Conservation (phyloP, 495 filamentous ascomycete species). For the Trichoderma erinaceum region DNA sequence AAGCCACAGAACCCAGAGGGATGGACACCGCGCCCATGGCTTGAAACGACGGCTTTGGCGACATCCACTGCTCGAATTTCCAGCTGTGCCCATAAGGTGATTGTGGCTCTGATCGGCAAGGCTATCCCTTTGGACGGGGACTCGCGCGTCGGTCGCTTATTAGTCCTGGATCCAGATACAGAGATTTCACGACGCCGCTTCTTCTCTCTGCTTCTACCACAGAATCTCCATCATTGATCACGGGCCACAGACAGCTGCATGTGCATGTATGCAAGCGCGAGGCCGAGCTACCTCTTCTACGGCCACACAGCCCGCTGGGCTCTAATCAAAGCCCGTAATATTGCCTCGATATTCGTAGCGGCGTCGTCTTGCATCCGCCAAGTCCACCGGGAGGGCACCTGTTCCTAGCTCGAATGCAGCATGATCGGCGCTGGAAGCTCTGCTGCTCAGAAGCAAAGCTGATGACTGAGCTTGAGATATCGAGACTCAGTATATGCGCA, state of each 20-base stretch:
- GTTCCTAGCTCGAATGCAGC: neutral
- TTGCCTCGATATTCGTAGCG: neutral
- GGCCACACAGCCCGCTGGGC: neutral
- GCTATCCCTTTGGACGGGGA: neutral
- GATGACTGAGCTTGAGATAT: neutral
- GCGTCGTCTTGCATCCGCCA: neutral
- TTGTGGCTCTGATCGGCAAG: slow-evolving; percentile 12
- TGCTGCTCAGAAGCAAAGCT: neutral
- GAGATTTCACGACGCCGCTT: neutral
- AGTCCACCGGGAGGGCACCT: too few species aligned
- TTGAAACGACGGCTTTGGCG: neutral
- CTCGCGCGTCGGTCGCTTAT: neutral
- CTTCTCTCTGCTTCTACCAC: neutral
- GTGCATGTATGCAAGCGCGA: slow-evolving; percentile 1
- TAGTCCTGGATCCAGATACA: neutral
- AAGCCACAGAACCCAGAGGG: neutral
- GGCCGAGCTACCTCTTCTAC: neutral
- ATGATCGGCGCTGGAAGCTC: neutral
- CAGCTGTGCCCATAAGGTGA: neutral
- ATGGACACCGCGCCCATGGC: neutral
- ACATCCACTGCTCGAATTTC: neutral
- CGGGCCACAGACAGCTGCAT: neutral
- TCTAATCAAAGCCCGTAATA: neutral
- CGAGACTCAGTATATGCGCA: too few species aligned
- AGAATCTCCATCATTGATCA: neutral